Evolutionary conservation across 2,329 filamentous ascomycete genomes (phyloP).

Genomic region (Alternaria tenuissima): DNA sequence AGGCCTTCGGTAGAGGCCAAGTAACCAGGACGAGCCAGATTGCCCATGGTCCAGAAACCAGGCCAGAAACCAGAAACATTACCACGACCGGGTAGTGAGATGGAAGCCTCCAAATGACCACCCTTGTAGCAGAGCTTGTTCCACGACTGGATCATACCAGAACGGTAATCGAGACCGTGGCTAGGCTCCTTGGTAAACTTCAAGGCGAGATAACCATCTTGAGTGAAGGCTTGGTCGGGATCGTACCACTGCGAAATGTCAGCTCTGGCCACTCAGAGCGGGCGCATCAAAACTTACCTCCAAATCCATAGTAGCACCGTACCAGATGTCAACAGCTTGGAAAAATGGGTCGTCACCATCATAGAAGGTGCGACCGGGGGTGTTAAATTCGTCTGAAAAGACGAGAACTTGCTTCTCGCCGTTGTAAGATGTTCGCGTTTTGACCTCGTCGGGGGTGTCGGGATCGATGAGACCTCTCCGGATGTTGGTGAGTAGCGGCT

Average conservation of each 20-base stretch:
- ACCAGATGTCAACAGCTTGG: slow-evolving; percentile 74
- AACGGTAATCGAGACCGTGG: slow-evolving; percentile 72
- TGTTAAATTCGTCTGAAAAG: slow-evolving; percentile 78
- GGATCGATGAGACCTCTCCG: slow-evolving; percentile 70
- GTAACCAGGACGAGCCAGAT: slow-evolving; percentile 74
- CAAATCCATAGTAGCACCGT: slow-evolving; percentile 74
- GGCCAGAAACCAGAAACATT: slow-evolving; percentile 77
- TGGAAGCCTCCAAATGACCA: slow-evolving; percentile 73
- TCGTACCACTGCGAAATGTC: slow-evolving; percentile 67
- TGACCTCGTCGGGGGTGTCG: slow-evolving; percentile 68
- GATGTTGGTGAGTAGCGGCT: slow-evolving; percentile 66
- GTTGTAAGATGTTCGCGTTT: slow-evolving; percentile 64
- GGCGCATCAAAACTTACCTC: slow-evolving; percentile 57
- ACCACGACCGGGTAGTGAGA: slow-evolving; percentile 72
- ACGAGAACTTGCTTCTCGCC: slow-evolving; percentile 71
- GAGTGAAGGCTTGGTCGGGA: slow-evolving; percentile 70
- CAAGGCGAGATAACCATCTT: slow-evolving; percentile 68
- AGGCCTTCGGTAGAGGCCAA: slow-evolving; percentile 74
- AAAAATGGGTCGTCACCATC: slow-evolving; percentile 75
- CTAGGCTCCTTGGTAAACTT: slow-evolving; percentile 71
- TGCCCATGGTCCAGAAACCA: slow-evolving; percentile 79
- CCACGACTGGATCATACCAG: slow-evolving; percentile 79
- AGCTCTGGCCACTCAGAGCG: slow-evolving; percentile 9
- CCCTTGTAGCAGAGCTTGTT: slow-evolving; percentile 78
- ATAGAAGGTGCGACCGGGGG: slow-evolving; percentile 72